Base-by-base conservation (phyloP, 331 rosid genomes). In the Malus hybrid region DNA sequence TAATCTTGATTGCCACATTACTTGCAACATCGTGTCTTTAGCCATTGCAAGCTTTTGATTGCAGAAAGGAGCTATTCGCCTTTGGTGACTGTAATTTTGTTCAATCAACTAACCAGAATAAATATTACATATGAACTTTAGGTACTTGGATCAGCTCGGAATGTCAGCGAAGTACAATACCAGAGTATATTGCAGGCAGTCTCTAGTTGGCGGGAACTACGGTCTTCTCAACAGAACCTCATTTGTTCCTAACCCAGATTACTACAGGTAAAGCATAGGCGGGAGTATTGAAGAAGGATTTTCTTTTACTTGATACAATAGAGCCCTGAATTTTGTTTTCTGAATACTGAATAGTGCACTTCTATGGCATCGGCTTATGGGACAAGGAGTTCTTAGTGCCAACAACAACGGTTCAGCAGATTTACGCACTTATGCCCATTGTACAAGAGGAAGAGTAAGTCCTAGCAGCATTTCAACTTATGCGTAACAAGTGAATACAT, bases 81-180 rank as follows among this genome's bases (percentile, higher is more conserved):
- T n/a, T 24, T 60, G 28, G 12, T 28, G 19, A 20, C 19, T 28
- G 36, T 6, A 64, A 20, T 31, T 64, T 18, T 50, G 15, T 36
- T 46, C n/a, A 29, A 67, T 34, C 44, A 71, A 24, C 14, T 28
- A 19, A n/a, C 61, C 18, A 10, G 7, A 15, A 29, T 36, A 50
- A 16, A 60, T 39, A 19, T 27, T 57, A 6, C 15, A 29, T 20
- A 14, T 42, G 73, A 55, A 52, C 59, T 66, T 4, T 71, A 93
- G 98, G 98, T 93, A 91, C 90, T 84, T 93, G 32, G 98, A 93
- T 88, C 96, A 93, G 85, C 91, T 93, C 73, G 98, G 96, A 85
- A 80, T 93, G 88, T 84, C 98, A 48, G 84, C 98, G 22, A 89
- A 70, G 81, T 83, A 89, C 85, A 83, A 76, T 79, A 81, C 96